Percentiles rank a stretch among this genome's conserved stretches.
phyloP scores from a whole-genome alignment of 2,329 filamentous ascomycete genomes.

The Epichloe amarillans region DNA sequence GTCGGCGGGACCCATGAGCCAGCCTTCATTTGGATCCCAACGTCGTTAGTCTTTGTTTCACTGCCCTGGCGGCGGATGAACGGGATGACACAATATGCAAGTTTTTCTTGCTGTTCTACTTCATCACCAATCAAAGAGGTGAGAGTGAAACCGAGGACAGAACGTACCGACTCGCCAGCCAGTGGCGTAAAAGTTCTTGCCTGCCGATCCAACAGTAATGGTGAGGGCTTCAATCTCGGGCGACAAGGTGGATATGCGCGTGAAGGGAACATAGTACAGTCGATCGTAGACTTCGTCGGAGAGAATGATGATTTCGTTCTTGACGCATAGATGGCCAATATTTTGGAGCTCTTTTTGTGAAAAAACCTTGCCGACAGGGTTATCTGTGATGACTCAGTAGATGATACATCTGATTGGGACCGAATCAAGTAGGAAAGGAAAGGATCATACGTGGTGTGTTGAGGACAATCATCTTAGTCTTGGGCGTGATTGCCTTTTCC shows the following conservation, averaged over 20 bases:
- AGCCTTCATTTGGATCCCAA: constrained; percentile 35
- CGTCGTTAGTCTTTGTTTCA: background rate
- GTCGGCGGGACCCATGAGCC: constrained; percentile 79
- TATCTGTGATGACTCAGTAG: constrained; percentile 41
- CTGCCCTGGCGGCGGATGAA: background rate
- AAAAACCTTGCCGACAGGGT: constrained; percentile 94
- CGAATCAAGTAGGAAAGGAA: background rate
- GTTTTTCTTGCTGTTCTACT: no score
- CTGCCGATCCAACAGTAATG: constrained; percentile 85
- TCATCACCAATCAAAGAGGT: background rate
- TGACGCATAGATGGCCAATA: constrained; percentile 80
- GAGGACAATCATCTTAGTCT: constrained; percentile 92
- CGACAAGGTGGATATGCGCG: constrained; percentile 77
- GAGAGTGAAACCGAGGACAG: background rate
- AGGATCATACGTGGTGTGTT: constrained; percentile 52
- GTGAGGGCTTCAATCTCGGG: constrained; percentile 81
- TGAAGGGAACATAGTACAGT: constrained; percentile 91
- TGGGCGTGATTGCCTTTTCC: constrained; percentile 65
- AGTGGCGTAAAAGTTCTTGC: constrained; percentile 97
- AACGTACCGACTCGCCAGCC: constrained; percentile 71
- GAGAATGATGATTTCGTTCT: constrained; percentile 87
- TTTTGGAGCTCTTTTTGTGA: constrained; percentile 68
- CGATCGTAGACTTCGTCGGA: constrained; percentile 91
- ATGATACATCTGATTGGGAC: background rate
- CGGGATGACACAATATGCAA: background rate